Evolutionary conservation across 371 early-diverging fungal species (phyloP).

Genomic region (Encephalitozoon hellem): DNA sequence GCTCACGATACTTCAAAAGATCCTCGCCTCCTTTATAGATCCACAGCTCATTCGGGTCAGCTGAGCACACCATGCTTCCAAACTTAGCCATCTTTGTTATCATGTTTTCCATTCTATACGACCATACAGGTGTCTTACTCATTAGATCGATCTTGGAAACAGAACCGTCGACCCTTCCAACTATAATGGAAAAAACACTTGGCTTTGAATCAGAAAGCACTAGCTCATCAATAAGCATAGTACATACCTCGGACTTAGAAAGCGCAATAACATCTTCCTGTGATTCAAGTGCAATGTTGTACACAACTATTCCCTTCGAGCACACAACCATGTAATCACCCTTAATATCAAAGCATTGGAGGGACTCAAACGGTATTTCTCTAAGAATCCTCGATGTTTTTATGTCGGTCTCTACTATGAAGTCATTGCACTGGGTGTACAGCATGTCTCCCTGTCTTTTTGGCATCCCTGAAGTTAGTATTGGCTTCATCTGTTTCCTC

Average conservation of each 20-base stretch:
- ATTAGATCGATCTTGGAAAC: slow-evolving; percentile 1
- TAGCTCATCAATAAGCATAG: background rate
- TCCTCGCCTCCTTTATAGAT: background rate
- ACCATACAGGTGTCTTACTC: background rate
- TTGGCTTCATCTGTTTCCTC: background rate
- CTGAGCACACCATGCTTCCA: background rate
- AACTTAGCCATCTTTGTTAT: background rate
- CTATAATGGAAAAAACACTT: background rate
- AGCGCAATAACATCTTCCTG: background rate
- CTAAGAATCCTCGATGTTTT: background rate
- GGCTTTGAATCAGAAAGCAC: background rate
- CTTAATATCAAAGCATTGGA: background rate
- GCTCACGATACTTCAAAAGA: background rate
- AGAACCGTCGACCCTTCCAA: background rate
- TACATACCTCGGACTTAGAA: background rate
- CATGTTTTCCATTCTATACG: background rate
- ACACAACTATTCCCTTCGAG: background rate
- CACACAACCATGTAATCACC: background rate
- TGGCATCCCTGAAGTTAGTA: background rate
- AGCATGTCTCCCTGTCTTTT: background rate
- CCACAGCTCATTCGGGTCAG: background rate
- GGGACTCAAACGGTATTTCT: background rate
- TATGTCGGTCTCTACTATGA: background rate
- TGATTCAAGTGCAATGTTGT: background rate
- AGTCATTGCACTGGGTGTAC: background rate